Evolutionary conservation across 2,329 filamentous ascomycete species (phyloP), one percentile per base, ranked within the genome.

Genomic region (Colletotrichum limetticola): DNA sequence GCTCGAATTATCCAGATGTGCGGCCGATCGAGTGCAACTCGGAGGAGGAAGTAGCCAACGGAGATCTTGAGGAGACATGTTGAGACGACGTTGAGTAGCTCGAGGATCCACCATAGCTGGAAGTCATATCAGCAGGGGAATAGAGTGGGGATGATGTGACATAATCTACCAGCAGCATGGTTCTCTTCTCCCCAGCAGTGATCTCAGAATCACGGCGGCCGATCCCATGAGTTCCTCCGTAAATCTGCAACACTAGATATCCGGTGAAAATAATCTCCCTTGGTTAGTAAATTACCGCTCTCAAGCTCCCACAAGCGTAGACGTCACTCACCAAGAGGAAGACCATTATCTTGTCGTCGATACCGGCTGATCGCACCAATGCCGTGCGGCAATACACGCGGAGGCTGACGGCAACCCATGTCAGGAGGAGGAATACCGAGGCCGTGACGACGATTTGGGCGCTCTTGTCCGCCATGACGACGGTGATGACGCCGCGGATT

Each of bases 21-120:
- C 2, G 59, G 14, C 7, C 77, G 78, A 14, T 78, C 76, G 68
- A 81, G 77, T 7, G 83, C 81, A 61, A 86, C 81, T 53, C 84
- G 84, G 9, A 85, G 78, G 26, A 86, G 79, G 65, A 85, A 84
- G 66, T 78, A 81, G 30, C 81, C 82, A 70, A 86, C 84, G 26
- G 84, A 85, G 4, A 85, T 77, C 67, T 86, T 86, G 64, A 73
- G 57, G 12, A 73, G 30, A n/a, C 71, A 73, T 61, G 79, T 81
- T 2, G 78, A 76, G 14, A 83, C 65, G n/a, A 85, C 80, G 67
- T 85, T 85, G 24, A 82, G 76, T 0, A 81, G 78, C 68, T 85
- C 84, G 46, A 83, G 84, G 19, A 80, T 80, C 82, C 83, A 85
- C 78, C 80, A 81, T 75, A 79, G 78, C 78, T 32, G 24, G 3